phyloP scores from a whole-genome alignment of 2,329 filamentous ascomycete species.

The Westerdykella aurantiaca region DNA sequence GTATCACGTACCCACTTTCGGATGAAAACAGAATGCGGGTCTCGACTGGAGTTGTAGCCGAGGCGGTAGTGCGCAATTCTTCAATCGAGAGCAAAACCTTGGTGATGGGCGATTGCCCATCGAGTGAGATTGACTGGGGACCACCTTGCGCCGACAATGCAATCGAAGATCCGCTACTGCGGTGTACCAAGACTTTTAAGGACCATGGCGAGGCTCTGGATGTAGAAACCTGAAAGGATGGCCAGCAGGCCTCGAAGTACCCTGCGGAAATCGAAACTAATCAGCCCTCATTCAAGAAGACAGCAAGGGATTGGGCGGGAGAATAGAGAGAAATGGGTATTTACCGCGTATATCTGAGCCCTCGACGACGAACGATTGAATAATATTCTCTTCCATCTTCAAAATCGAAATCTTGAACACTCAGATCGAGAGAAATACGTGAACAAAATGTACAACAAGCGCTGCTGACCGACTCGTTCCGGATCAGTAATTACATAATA shows the following conservation, averaged over 20 bases:
- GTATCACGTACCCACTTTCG: slow-evolving; percentile 1
- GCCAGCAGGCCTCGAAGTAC: not conserved
- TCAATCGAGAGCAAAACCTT: not conserved
- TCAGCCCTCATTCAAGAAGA: not conserved
- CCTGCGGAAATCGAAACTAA: not conserved
- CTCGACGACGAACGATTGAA: not conserved
- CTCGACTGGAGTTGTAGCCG: not conserved
- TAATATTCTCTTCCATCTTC: not conserved
- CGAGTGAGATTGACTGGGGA: not conserved
- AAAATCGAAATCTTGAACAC: not conserved
- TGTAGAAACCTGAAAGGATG: not conserved
- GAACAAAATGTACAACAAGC: not conserved
- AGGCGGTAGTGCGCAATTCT: not conserved
- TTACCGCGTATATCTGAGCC: not conserved
- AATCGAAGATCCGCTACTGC: not conserved
- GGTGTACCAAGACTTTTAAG: slow-evolving; percentile 1
- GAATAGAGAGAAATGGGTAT: not conserved
- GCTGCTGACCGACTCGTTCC: too few species aligned
- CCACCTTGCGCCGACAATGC: not conserved
- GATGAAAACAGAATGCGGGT: slow-evolving; percentile 4
- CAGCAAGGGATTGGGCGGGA: not conserved
- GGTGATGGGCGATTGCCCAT: not conserved
- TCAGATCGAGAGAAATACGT: not conserved
- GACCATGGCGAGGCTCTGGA: not conserved
- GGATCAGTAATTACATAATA: too few species aligned